Conservation (phyloP, 495 filamentous ascomycete species). For the Tuber aestivum region DNA sequence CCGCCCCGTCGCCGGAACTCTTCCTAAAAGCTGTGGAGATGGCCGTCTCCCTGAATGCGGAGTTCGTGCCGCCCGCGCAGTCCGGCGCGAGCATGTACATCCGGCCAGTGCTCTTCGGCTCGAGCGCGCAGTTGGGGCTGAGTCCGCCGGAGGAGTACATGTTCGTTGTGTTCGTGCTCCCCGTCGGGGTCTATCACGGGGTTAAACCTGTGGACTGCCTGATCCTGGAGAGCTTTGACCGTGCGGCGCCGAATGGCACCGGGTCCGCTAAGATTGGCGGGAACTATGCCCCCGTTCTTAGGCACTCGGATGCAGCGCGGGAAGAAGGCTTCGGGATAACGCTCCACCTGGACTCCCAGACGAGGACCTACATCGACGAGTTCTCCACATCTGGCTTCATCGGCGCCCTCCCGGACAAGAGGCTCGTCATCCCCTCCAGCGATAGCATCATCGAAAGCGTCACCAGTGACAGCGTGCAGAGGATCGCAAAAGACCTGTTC, state of each 20-base stretch:
- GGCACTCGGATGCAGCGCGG: slow-evolving; percentile 69
- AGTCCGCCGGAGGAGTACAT: slow-evolving; percentile 82
- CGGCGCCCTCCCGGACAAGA: slow-evolving; percentile 55
- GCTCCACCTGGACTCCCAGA: slow-evolving; percentile 75
- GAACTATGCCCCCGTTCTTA: slow-evolving; percentile 76
- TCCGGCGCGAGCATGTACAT: slow-evolving; percentile 86
- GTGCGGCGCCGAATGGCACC: slow-evolving; percentile 66
- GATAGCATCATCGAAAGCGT: slow-evolving; percentile 77
- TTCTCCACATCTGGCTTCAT: slow-evolving; percentile 86
- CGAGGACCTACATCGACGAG: slow-evolving; percentile 74
- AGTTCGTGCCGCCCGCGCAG: slow-evolving; percentile 75
- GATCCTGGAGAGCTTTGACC: slow-evolving; percentile 71
- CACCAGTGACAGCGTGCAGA: slow-evolving; percentile 63
- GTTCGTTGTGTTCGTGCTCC: slow-evolving; percentile 76
- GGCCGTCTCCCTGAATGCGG: slow-evolving; percentile 78
- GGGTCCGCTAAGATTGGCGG: slow-evolving; percentile 70
- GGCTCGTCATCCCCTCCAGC: slow-evolving; percentile 72
- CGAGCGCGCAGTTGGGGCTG: slow-evolving; percentile 70
- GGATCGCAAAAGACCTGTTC: slow-evolving; percentile 57
- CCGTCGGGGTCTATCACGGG: slow-evolving; percentile 85
- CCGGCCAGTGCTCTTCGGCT: slow-evolving; percentile 78
- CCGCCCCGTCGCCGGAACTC: slow-evolving; percentile 62
- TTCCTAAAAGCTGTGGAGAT: slow-evolving; percentile 69
- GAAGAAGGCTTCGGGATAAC: slow-evolving; percentile 76
- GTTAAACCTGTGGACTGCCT: slow-evolving; percentile 71